phyloP scores from a whole-genome alignment of 257 asterid species.

The Buddleja alternifolia region DNA sequence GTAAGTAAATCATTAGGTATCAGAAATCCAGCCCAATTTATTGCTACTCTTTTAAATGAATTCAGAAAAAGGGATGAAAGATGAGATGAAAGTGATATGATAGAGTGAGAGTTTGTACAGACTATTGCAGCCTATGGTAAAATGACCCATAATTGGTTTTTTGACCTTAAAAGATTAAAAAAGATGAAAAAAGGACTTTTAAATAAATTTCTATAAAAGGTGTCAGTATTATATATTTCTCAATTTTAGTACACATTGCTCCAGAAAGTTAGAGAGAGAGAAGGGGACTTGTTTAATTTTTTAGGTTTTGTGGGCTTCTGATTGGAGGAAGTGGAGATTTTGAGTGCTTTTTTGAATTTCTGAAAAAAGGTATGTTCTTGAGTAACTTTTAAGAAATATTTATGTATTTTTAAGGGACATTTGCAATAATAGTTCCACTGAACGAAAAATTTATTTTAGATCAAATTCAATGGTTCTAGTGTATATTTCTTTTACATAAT shows the following conservation, averaged over 20 bases:
- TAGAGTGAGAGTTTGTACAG: conserved; percentile 33
- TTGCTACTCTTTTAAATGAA: conserved; percentile 32
- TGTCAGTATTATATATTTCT: conserved; percentile 19
- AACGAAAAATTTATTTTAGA: too few species aligned
- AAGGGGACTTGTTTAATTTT: neutral
- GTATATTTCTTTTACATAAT: too few species aligned
- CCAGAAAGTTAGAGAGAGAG: conserved; percentile 43
- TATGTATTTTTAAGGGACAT: too few species aligned
- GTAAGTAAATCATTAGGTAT: conserved; percentile 38
- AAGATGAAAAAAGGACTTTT: conserved; percentile 16
- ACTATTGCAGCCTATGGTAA: conserved; percentile 22
- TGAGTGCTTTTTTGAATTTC: conserved; percentile 55
- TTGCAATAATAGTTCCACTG: too few species aligned
- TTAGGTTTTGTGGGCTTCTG: conserved; percentile 36
- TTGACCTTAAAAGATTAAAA: conserved; percentile 20
- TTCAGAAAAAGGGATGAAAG: conserved; percentile 25
- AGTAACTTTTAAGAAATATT: conserved; percentile 31
- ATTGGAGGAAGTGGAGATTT: conserved; percentile 42
- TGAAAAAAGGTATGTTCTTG: conserved; percentile 39
- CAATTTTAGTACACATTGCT: conserved; percentile 44
- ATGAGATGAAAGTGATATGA: conserved; percentile 31
- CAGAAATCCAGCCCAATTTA: conserved; percentile 26
- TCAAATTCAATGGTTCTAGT: too few species aligned
- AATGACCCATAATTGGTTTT: conserved; percentile 17
- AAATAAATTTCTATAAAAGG: conserved; percentile 2